Base-by-base conservation (phyloP, 2,329 filamentous ascomycete genomes). In the Colletotrichum musicola region DNA sequence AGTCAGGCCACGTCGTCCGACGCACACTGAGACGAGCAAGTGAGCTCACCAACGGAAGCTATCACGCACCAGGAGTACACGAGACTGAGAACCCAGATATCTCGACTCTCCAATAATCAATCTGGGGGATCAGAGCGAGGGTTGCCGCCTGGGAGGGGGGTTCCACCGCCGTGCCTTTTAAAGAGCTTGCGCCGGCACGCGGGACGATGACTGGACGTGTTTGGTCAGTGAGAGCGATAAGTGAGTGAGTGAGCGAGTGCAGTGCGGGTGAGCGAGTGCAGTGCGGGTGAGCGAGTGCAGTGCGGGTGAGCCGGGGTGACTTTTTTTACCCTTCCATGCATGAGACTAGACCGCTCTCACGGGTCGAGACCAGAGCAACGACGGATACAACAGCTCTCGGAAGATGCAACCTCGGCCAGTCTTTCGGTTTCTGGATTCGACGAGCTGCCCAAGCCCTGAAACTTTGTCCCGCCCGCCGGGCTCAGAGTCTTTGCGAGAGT, bases 1-100 rank as follows among this genome's bases (percentile, higher is more conserved):
- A 12, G 20, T 68, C 64, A 64, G 47, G 46, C 59, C 64, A 67
- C 64, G 64, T 53, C 27, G 50, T n/a, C 44, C 16, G 14, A 50
- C 12, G 38, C 42, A 42, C 22, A 51, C 22, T 56, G 35, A 57
- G 13, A n/a, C n/a, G 22, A 38, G 27, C 25, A 16, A 49, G 46
- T 10, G 46, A 22, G n/a, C 7, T 12, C 10, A 44, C 42, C n/a
- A 30, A 40, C 25, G 30, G 20, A 44, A n/a, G n/a, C 42, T 35
- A 35, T 35, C 30, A 35, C 30, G 30, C 30, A 35, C 7, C 30
- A 35, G 12, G 30, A 35, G 10, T 35, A 35, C 30, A 35, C 30
- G 30, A 9, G 10, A 42, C 35, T 16, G 18, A 51, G 7, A 40
- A 51, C 25, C 46, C 6, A 30, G 20, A 42, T 63, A 25, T 49